phyloP scores from a whole-genome alignment of 1,284 basidiomycete genomes.

The Trichosporon coremiiforme region DNA sequence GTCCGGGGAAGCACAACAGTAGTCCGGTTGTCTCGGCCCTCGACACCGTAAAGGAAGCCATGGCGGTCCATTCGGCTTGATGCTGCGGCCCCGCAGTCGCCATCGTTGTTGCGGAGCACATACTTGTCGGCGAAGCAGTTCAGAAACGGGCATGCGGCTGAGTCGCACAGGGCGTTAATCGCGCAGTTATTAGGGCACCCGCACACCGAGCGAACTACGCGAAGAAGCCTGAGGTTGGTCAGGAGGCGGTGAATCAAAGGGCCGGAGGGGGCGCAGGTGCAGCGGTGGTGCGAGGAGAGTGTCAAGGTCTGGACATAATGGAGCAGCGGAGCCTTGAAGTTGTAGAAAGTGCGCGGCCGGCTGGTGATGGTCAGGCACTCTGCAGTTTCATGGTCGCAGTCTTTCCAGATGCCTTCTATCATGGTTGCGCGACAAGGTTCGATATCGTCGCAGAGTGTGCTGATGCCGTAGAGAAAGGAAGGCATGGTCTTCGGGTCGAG shows the following conservation, averaged over 20 bases:
- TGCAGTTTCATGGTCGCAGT: background rate
- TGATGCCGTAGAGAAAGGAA: background rate
- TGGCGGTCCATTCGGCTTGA: slow-evolving; percentile 1
- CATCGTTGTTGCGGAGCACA: slow-evolving; percentile 22
- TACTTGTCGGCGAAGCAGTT: slow-evolving; percentile 16
- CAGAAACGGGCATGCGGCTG: background rate
- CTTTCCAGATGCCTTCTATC: slow-evolving; percentile 1
- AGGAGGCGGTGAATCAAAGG: slow-evolving; percentile 3
- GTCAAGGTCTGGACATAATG: slow-evolving; percentile 19
- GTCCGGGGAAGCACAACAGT: background rate
- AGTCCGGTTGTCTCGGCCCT: background rate
- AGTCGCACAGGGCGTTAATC: slow-evolving; percentile 15
- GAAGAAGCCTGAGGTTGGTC: slow-evolving; percentile 2
- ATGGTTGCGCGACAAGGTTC: slow-evolving; percentile 1
- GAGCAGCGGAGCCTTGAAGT: slow-evolving; percentile 19
- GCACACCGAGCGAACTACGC: slow-evolving; percentile 12
- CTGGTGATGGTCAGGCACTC: background rate
- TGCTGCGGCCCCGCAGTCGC: background rate
- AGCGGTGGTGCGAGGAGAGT: slow-evolving; percentile 18
- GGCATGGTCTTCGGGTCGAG: background rate
- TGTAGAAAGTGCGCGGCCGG: slow-evolving; percentile 1
- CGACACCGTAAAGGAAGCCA: background rate
- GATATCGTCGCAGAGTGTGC: background rate
- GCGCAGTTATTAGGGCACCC: slow-evolving; percentile 4
- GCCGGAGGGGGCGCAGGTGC: slow-evolving; percentile 7